A percentile compares a stretch with the other conserved stretches of the same genome.
Conservation (phyloP, 179 eudicot genomes). For the Dionaea muscipula region DNA sequence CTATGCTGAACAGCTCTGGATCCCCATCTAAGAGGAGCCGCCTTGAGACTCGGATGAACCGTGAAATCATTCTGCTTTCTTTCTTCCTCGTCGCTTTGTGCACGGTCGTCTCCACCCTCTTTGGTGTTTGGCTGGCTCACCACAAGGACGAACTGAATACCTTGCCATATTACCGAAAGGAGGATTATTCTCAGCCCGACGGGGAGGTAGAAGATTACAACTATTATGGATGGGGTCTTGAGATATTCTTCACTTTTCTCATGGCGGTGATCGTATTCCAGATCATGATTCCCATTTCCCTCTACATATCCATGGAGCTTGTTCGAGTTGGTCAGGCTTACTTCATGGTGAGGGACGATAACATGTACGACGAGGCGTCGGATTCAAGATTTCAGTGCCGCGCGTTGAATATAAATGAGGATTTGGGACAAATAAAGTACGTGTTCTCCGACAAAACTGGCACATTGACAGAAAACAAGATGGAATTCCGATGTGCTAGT, state of each 20-base stretch:
- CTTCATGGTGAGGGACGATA: constrained; percentile 70
- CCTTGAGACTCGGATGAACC: constrained; percentile 83
- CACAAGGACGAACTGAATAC: constrained; percentile 52
- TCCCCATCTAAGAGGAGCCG: constrained; percentile 95
- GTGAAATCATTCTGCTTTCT: constrained; percentile 72
- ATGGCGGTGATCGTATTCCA: constrained; percentile 96
- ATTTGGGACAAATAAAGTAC: constrained; percentile 87
- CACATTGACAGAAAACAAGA: constrained; percentile 94
- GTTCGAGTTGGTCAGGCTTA: constrained; percentile 98
- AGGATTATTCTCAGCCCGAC: constrained; percentile 31
- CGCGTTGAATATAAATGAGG: constrained; percentile 94
- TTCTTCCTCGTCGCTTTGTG: constrained; percentile 69
- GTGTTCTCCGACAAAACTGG: constrained; percentile 98
- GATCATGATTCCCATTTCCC: constrained; percentile 85
- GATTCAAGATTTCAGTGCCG: constrained; percentile 78
- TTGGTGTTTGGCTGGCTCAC: constrained; percentile 62
- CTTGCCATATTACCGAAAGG: constrained; percentile 60
- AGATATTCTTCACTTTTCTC: constrained; percentile 76
- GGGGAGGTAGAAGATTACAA: constrained; percentile 36
- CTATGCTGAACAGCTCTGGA: constrained; percentile 94
- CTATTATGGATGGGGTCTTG: constrained; percentile 75
- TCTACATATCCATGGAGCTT: constrained; percentile 98
- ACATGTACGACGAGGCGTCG: constrained; percentile 63
- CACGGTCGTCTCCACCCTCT: constrained; percentile 53
- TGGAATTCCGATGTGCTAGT: constrained; percentile 92